A percentile compares a stretch with the other conserved stretches of the same genome.
Conservation (phyloP, 495 filamentous ascomycete species). For the Jackrogersella minutella region DNA sequence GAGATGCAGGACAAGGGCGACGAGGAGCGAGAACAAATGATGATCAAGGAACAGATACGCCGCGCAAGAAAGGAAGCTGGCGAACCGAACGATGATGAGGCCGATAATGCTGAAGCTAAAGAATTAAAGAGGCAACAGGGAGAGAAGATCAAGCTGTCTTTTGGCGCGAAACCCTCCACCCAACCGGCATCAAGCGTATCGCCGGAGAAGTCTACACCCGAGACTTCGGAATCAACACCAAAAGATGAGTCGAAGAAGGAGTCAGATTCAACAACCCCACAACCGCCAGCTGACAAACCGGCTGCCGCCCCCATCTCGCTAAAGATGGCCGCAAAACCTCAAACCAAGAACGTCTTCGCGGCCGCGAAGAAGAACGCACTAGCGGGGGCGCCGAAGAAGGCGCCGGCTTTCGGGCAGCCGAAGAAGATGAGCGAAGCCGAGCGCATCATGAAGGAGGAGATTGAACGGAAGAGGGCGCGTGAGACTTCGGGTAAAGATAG, state of each 20-base stretch:
- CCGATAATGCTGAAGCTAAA: slow-evolving; percentile 56
- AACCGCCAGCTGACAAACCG: slow-evolving; percentile 11
- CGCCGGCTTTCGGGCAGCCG: slow-evolving; percentile 58
- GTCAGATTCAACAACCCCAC: slow-evolving; percentile 18
- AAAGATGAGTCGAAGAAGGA: slow-evolving; percentile 24
- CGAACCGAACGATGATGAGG: slow-evolving; percentile 50
- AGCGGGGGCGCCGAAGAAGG: slow-evolving; percentile 65
- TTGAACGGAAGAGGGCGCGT: slow-evolving; percentile 72
- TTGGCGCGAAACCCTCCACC: slow-evolving; percentile 61
- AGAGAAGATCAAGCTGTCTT: slow-evolving; percentile 82
- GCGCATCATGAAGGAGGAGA: slow-evolving; percentile 87
- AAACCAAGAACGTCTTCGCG: slow-evolving; percentile 88
- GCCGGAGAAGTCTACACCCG: slow-evolving; percentile 39
- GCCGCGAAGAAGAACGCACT: slow-evolving; percentile 71
- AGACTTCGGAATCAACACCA: slow-evolving; percentile 16
- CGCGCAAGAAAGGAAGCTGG: slow-evolving; percentile 68
- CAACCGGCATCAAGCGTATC: slow-evolving; percentile 45
- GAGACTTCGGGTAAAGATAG: slow-evolving; percentile 50
- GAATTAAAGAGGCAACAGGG: slow-evolving; percentile 75
- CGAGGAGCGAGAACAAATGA: slow-evolving; percentile 82
- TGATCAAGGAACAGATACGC: slow-evolving; percentile 81
- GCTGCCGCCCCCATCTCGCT: slow-evolving; percentile 54
- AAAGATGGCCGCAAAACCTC: slow-evolving; percentile 63
- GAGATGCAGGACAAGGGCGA: slow-evolving; percentile 88
- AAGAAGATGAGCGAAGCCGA: slow-evolving; percentile 91